Base-by-base conservation (phyloP, 2,329 filamentous ascomycete species). In the Catunica adiposa region DNA sequence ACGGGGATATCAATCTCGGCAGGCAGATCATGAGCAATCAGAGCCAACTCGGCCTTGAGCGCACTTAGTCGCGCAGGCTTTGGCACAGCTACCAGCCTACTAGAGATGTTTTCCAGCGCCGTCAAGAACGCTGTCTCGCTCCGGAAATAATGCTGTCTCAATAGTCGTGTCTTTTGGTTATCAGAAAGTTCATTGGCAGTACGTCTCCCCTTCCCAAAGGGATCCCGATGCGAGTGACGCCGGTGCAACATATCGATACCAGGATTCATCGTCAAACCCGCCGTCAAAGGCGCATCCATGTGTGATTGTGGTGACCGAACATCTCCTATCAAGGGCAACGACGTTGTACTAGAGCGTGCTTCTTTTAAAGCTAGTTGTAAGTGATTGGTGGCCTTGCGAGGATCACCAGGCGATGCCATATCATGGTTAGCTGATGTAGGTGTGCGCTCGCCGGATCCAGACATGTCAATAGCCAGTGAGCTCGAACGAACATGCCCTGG, bases 1-100 rank as follows among this genome's bases (percentile, higher is more conserved):
- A 89, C 75, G 0, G 86, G 86, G 55, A 92, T 85, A 63, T 92
- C 86, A 15, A 92, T 82, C 67, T 92, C 86, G 3, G 86, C 84
- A 0, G 86, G 86, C 47, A 92, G 70, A 64, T 92, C 86, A 63
- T 87, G 84, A 1, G 82, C 83, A 60, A 92, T 86, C 37, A 92
- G 73, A 14, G 85, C 86, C 59, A 92, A 73, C 67, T 92, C 86
- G 2, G 86, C 87, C 57, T 86, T 78, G 48, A 92, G 71, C 44
- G 87, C 86, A 66, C 86, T 92, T 62, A 92, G 74, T 31, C 86
- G 80, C 42, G 86, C 86, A 34, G 82, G 80, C 65, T 92, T 92
- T 1, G 86, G 86, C 3, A 92, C 86, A 55, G 84, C 76, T 4
- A 92, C 84, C 47, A 92, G 71, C n/a, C 86, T 80, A 64, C 88